phyloP scores from a whole-genome alignment of 306 rosid species.

The Corylus americana region DNA sequence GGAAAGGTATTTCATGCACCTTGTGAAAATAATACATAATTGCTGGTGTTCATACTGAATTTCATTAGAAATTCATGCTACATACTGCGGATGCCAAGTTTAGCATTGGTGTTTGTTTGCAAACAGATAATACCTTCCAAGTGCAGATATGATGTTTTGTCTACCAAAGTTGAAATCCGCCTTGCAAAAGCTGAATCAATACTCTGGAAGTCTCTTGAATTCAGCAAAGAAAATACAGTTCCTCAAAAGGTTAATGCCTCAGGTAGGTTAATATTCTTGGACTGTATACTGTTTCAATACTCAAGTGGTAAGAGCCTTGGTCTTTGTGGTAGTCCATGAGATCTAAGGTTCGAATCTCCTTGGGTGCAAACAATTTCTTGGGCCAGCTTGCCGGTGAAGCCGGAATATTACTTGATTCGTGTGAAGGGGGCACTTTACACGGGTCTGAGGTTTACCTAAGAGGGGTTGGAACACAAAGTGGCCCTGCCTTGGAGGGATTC shows the following conservation, averaged over 20 bases:
- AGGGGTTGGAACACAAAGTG: no score
- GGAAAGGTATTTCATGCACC: conserved; percentile 62
- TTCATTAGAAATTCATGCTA: neutral
- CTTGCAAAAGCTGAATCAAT: conserved; percentile 68
- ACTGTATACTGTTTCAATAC: neutral
- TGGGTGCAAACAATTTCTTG: no score
- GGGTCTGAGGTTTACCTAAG: no score
- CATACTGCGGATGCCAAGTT: conserved; percentile 17
- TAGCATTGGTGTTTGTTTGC: conserved; percentile 13
- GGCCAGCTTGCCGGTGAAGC: no score
- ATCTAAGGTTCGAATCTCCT: no score
- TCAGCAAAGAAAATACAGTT: conserved; percentile 40
- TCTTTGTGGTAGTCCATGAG: no score
- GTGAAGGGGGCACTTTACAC: no score
- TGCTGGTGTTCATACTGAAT: neutral
- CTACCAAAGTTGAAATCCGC: conserved; percentile 82
- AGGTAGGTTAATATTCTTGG: conserved; percentile 40
- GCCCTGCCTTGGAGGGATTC: no score
- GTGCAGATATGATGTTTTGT: conserved; percentile 55
- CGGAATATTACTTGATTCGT: no score
- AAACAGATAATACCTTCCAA: conserved; percentile 64
- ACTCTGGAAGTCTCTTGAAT: conserved; percentile 70
- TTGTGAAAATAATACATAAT: neutral
- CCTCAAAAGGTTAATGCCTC: conserved; percentile 40
- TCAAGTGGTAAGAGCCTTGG: no score